Evolutionary conservation across 257 asterid genomes (phyloP).

Genomic region (Solanum bulbocastanum): DNA sequence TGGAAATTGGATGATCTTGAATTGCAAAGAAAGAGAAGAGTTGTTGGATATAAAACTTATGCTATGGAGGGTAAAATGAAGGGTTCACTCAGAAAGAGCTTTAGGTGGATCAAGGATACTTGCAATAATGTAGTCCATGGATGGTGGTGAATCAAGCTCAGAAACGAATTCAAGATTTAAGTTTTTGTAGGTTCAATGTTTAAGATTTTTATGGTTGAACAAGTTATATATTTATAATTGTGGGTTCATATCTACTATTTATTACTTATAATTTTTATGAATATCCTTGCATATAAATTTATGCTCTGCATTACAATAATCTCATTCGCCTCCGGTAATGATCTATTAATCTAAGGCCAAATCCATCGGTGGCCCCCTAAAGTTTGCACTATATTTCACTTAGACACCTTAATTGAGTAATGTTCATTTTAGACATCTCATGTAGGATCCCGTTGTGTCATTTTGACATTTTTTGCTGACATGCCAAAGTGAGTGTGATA

Average conservation of each 20-base stretch:
- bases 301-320: not conserved
- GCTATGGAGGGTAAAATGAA: slow-evolving; percentile 60
- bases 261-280: too few species aligned
- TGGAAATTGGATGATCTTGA: slow-evolving; percentile 60
- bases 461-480: too few species aligned
- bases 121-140: slow-evolving; percentile 55
- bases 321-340: not conserved
- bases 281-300: not conserved
- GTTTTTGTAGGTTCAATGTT: not conserved
- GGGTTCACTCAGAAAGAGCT: slow-evolving; percentile 59
- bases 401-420: too few species aligned
- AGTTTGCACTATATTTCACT: too few species aligned
- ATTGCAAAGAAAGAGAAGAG: slow-evolving; percentile 71
- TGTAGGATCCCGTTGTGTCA: too few species aligned
- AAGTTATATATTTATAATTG: not conserved
- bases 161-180: not conserved
- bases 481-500: too few species aligned
- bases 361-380: too few species aligned
- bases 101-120: slow-evolving; percentile 69
- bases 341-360: not conserved
- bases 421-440: too few species aligned
- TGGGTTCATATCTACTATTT: too few species aligned
- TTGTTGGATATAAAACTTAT: slow-evolving; percentile 57
- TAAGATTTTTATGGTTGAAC: not conserved
- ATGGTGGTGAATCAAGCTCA: slow-evolving; percentile 22